Conservation (phyloP, 2,329 filamentous ascomycete genomes). For the Colletotrichum sidae region DNA sequence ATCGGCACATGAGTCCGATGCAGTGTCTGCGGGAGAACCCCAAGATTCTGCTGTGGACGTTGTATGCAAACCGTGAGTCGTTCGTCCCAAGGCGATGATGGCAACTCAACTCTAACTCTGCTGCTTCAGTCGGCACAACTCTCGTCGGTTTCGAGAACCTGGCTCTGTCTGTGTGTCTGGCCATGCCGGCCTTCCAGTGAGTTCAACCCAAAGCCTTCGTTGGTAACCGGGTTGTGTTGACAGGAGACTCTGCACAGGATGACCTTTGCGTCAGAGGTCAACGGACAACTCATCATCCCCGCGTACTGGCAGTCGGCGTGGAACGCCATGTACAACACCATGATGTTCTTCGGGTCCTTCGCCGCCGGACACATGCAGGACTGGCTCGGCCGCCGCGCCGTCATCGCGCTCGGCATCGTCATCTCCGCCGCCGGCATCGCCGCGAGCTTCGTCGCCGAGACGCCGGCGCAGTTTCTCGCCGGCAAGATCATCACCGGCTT, state of each 20-base stretch:
- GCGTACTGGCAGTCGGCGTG: slow-evolving; percentile 42
- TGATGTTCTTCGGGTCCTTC: slow-evolving; percentile 39
- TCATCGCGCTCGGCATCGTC: slow-evolving; percentile 32
- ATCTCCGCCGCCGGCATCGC: slow-evolving; percentile 37
- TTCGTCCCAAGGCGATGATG: not conserved
- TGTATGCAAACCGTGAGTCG: slow-evolving; percentile 35
- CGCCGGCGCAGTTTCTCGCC: slow-evolving; percentile 35
- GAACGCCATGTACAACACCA: slow-evolving; percentile 40
- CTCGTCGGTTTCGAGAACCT: slow-evolving; percentile 40
- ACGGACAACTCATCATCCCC: slow-evolving; percentile 39
- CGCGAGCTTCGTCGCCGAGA: slow-evolving; percentile 36
- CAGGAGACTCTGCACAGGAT: not conserved
- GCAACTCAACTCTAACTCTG: slow-evolving; percentile 13
- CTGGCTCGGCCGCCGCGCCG: slow-evolving; percentile 37
- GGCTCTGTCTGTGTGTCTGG: slow-evolving; percentile 37
- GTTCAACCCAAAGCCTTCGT: not conserved
- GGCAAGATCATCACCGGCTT: slow-evolving; percentile 41
- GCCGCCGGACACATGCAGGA: slow-evolving; percentile 38
- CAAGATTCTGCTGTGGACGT: slow-evolving; percentile 30
- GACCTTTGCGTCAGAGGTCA: slow-evolving; percentile 39
- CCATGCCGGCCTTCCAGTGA: slow-evolving; percentile 40
- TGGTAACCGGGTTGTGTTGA: not conserved
- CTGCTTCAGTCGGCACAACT: slow-evolving; percentile 27
- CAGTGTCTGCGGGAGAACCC: slow-evolving; percentile 32
- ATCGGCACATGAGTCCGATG: slow-evolving; percentile 26